A percentile compares a stretch with the other conserved stretches of the same genome.
These are phyloP conservation scores for Oidiodendron maius DNA, from an alignment of 495 filamentous ascomycete genomes.

Conservation along the genomic window DNA sequence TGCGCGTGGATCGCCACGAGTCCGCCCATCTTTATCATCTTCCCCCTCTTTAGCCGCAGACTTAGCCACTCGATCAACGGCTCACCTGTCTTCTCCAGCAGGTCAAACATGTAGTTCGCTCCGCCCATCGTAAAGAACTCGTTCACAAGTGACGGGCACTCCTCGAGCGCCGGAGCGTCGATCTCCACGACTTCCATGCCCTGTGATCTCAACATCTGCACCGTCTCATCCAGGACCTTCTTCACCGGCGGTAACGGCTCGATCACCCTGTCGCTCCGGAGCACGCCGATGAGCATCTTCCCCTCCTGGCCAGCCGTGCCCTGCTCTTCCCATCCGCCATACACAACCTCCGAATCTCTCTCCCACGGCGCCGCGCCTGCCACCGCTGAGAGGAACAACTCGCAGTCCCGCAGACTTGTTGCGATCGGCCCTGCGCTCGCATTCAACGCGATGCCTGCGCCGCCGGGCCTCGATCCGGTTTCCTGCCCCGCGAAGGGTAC, in stretches of 20 bases:
- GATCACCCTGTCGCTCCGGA: conserved; percentile 50
- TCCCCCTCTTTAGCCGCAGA: conserved; percentile 37
- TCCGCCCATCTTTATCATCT: conserved; percentile 33
- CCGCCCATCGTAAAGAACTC: conserved; percentile 53
- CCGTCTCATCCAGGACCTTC: conserved; percentile 47
- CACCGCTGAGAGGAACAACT: conserved; percentile 35
- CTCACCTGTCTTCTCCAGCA: conserved; percentile 47
- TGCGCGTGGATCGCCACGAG: conserved; percentile 45
- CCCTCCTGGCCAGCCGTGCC: conserved; percentile 18
- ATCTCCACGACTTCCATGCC: conserved; percentile 51
- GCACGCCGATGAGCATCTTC: conserved; percentile 47
- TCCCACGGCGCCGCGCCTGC: conserved; percentile 33
- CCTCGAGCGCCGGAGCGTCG: conserved; percentile 39
- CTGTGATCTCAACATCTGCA: conserved; percentile 31
- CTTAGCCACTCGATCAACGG: conserved; percentile 54
- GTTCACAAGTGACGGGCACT: conserved; percentile 50
- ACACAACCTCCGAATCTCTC: conserved; percentile 31
- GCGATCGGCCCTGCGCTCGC: conserved; percentile 39
- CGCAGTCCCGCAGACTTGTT: conserved; percentile 30
- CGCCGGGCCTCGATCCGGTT: conserved; percentile 24
- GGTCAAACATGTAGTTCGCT: conserved; percentile 42
- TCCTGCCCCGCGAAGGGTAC: conserved; percentile 42
- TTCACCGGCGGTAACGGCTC: conserved; percentile 54
- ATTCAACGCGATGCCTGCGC: conserved; percentile 19
- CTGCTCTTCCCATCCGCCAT: conserved; percentile 31